Percentiles rank a stretch among this genome's conserved stretches.
phyloP scores from a whole-genome alignment of 2,329 filamentous ascomycete genomes.

The Pestalotiopsis sp. region DNA sequence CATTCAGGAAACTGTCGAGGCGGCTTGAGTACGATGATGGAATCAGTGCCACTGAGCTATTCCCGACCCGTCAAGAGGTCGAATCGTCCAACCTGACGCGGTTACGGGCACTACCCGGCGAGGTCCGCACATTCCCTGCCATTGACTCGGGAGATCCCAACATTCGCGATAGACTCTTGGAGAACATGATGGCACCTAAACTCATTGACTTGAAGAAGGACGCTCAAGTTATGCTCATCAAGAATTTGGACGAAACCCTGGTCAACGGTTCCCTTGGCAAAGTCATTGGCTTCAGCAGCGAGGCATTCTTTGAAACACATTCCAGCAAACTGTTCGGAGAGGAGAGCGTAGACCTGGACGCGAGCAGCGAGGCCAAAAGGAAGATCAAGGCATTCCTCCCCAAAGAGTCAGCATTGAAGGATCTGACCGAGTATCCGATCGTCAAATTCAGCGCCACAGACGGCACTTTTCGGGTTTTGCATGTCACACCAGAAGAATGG shows the following conservation, averaged over 20 bases:
- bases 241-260: constrained; percentile 91
- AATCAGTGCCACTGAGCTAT: constrained; percentile 86
- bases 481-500: constrained; percentile 89
- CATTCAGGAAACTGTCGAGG: constrained; percentile 75
- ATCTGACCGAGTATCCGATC: constrained; percentile 71
- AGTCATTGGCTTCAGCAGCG: constrained; percentile 74
- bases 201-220: constrained; percentile 81
- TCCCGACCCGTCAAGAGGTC: constrained; percentile 88
- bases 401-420: constrained; percentile 45
- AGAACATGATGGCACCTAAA: constrained; percentile 92
- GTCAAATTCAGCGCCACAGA: constrained; percentile 83
- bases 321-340: constrained; percentile 37
- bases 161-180: constrained; percentile 75
- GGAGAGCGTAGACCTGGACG: constrained; percentile 43
- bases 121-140: constrained; percentile 70
- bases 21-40: constrained; percentile 73
- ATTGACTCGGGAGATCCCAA: constrained; percentile 73
- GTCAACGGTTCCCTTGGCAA: constrained; percentile 95
- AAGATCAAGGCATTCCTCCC: constrained; percentile 57
- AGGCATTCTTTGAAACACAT: constrained; percentile 40
- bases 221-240: constrained; percentile 99
- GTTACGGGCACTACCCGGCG: constrained; percentile 72
- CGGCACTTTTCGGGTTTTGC: constrained; percentile 73
- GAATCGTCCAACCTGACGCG: constrained; percentile 81
- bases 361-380: constrained; percentile 46